These are phyloP conservation scores for Citrus maxima DNA, from an alignment of 345 rosid species.

Conservation along the genomic window DNA sequence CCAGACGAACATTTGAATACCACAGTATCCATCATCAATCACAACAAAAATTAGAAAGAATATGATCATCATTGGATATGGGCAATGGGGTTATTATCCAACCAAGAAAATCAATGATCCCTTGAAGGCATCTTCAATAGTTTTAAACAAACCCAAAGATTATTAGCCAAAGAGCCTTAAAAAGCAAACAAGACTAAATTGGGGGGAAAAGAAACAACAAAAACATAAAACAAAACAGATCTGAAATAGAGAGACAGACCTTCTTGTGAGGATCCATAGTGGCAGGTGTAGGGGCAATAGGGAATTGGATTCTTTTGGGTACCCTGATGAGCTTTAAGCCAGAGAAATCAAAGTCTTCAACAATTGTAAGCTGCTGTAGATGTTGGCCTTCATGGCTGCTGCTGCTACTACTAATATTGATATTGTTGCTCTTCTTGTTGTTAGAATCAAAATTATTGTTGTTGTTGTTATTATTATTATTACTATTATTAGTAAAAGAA, in stretches of 20 bases:
- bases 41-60: not conserved
- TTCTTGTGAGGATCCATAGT: conserved; percentile 76
- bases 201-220: not conserved
- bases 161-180: not conserved
- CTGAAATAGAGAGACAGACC: conserved; percentile 36
- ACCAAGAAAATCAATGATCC: not conserved
- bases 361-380: conserved; percentile 6
- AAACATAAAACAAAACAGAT: not conserved
- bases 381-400: conserved; percentile 1
- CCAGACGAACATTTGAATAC: not conserved
- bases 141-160: not conserved
- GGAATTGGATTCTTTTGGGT: conserved; percentile 48
- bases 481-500: conserved; percentile 12
- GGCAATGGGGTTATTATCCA: not conserved
- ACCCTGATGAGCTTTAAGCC: conserved; percentile 45
- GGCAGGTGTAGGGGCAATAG: not conserved
- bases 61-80: not conserved
- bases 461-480: not conserved
- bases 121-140: not conserved
- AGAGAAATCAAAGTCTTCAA: conserved; percentile 56
- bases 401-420: too few species aligned
- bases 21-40: not conserved
- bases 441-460: not conserved
- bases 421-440: not conserved
- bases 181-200: not conserved